Conservation (phyloP, 352 stramenopile species). For the Phytophthora pluvialis region DNA sequence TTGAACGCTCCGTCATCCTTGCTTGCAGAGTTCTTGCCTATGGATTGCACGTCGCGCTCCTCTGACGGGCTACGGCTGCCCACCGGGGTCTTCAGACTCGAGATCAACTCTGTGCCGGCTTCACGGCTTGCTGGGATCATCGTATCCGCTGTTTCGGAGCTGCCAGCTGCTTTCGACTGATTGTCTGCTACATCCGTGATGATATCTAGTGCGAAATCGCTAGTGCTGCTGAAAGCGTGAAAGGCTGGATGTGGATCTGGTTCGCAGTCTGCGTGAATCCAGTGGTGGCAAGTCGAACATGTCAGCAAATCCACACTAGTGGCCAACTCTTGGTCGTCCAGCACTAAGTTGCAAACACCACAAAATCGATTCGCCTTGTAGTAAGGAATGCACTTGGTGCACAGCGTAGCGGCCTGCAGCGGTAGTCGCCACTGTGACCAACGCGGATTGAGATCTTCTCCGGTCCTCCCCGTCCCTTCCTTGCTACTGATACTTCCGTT, state of each 20-base stretch:
- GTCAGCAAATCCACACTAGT: conserved; percentile 64
- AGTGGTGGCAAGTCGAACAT: conserved; percentile 81
- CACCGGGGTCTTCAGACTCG: conserved; percentile 22
- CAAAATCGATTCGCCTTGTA: conserved; percentile 82
- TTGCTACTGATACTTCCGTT: not conserved
- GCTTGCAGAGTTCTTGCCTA: conserved; percentile 7
- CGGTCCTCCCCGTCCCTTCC: not conserved
- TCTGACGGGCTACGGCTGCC: conserved; percentile 33
- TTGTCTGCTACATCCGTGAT: conserved; percentile 37
- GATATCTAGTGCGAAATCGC: conserved; percentile 64
- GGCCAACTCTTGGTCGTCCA: conserved; percentile 52
- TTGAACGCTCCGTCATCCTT: conserved; percentile 47
- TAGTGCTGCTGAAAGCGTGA: conserved; percentile 35
- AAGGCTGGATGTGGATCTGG: conserved; percentile 72
- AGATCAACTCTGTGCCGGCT: conserved; percentile 12
- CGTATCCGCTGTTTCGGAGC: not conserved
- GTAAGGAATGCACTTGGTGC: conserved; percentile 59
- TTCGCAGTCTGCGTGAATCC: conserved; percentile 84
- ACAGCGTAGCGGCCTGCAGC: conserved; percentile 69
- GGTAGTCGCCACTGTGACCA: conserved; percentile 84
- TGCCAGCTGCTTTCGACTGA: conserved; percentile 3
- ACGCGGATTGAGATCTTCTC: not conserved
- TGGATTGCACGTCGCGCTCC: conserved; percentile 25
- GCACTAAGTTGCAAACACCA: conserved; percentile 61
- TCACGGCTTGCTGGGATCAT: conserved; percentile 13